These are phyloP conservation scores for Eutrema heterophyllum DNA, from an alignment of 345 rosid species.

Conservation along the genomic window DNA sequence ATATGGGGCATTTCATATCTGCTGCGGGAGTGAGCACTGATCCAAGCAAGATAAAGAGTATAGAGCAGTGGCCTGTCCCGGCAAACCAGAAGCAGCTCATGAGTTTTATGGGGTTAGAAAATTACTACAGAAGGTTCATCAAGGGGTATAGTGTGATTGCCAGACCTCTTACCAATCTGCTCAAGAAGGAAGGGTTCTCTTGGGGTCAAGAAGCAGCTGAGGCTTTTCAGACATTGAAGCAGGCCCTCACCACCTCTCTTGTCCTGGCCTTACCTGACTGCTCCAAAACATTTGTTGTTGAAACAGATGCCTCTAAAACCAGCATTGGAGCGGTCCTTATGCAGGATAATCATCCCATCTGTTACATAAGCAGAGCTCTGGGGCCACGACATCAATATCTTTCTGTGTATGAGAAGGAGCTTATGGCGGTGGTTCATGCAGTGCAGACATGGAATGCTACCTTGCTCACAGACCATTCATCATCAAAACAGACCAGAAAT, in stretches of 20 bases:
- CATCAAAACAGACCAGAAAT: no score
- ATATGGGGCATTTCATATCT: background rate
- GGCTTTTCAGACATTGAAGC: background rate
- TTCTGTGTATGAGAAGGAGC: background rate
- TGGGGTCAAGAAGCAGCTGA: background rate
- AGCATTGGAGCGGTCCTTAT: background rate
- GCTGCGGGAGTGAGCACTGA: background rate
- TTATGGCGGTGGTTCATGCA: background rate
- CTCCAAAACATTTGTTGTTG: background rate
- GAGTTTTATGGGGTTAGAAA: background rate
- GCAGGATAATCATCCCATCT: no score
- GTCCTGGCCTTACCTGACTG: background rate
- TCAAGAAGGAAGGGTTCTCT: background rate
- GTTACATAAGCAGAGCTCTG: background rate
- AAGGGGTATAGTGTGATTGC: background rate
- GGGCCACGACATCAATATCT: background rate
- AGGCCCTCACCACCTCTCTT: background rate
- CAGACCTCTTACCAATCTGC: background rate
- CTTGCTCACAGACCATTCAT: background rate
- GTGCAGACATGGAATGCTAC: background rate
- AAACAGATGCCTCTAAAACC: background rate
- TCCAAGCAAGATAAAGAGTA: background rate
- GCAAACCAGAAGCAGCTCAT: background rate
- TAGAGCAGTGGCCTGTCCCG: background rate
- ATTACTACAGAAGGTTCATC: background rate